Base-by-base conservation (phyloP, 202 grass and related monocot species). In the Schoenoplectus triqueter region DNA sequence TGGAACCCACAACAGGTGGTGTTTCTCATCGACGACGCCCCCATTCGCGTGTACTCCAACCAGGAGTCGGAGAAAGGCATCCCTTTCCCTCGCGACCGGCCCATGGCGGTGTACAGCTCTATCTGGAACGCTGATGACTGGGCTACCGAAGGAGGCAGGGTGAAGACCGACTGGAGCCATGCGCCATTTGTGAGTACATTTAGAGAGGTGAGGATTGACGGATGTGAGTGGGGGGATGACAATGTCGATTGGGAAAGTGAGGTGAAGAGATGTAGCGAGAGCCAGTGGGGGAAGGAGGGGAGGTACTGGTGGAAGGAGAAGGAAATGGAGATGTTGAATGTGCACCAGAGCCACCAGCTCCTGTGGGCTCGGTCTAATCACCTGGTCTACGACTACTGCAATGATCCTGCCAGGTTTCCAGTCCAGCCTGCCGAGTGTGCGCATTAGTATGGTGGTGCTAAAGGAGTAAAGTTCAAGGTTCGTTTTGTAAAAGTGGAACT, bases 121-220 rank as follows among this genome's bases (percentile, higher is more conserved):
- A 94, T 95, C 77, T 98, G 96, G 96, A 95, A 94, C 86, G 95
- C 95, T 44, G 96, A 98, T 69, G 95, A 98, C 82, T 98, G 95
- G 95, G 95, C 93, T 54, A 98, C 95, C 6, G 88, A 92, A 73
- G 95, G 95, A 3, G 95, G 95, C 0, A 87, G 90, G 3, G 93
- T 98, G 2, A 98, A 98, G 91, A 98, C 95, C 18, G 93, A 98
- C 87, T 98, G 96, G 96, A 89, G 88, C 73, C 91, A 99, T 82
- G 96, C 93, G 51, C 96, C 96, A 1, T 99, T 99, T 80, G 88
- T 95, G 51, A 85, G 66, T 63, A 88, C 96, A 2, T 98, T 86
- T 85, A 85, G 90, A 40, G 89, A 90, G 6, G 91, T 98, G 10
- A 83, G 69, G 59, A 92, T 99, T 10, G 93, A 99, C 20, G 96